Percentiles rank a stretch among this genome's conserved stretches.
Evolutionary conservation across 1,139 yeast species (phyloP).

Genomic region (Suhomyces chickasaworum): DNA sequence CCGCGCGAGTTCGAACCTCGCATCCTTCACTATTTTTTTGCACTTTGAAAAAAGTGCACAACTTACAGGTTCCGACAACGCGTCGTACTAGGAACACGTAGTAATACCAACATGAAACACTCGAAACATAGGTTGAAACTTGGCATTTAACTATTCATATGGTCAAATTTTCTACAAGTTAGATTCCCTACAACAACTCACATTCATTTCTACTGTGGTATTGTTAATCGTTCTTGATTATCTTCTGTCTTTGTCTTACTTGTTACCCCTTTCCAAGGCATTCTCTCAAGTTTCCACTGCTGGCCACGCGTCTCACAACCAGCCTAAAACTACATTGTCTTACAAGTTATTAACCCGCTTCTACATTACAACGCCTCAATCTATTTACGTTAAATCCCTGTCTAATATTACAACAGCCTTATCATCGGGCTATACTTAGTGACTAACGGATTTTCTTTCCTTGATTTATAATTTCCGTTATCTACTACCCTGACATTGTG

Average conservation of each 20-base stretch:
- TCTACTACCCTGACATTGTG: neutral
- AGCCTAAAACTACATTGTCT: neutral
- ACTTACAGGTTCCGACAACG: neutral
- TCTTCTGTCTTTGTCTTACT: neutral
- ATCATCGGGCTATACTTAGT: neutral
- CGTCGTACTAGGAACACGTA: neutral
- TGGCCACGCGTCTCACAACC: slow-evolving; percentile 4
- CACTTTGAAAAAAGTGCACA: neutral
- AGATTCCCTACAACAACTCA: neutral
- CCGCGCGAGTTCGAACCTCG: slow-evolving; percentile 91
- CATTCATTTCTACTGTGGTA: neutral
- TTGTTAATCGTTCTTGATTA: too few species aligned
- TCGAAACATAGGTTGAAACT: neutral
- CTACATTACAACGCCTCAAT: neutral
- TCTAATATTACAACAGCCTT: slow-evolving; percentile 1
- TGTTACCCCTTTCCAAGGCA: neutral
- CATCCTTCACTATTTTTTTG: slow-evolving; percentile 58
- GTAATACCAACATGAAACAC: neutral
- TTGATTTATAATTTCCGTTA: neutral
- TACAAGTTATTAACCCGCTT: slow-evolving; percentile 1
- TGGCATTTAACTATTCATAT: neutral
- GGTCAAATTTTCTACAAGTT: neutral
- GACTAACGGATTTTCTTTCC: neutral
- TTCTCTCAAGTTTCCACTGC: neutral
- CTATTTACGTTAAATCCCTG: neutral